These are phyloP conservation scores for Allomyces javanicus DNA, from an alignment of 192 early-diverging fungal species.

Conservation along the genomic window DNA sequence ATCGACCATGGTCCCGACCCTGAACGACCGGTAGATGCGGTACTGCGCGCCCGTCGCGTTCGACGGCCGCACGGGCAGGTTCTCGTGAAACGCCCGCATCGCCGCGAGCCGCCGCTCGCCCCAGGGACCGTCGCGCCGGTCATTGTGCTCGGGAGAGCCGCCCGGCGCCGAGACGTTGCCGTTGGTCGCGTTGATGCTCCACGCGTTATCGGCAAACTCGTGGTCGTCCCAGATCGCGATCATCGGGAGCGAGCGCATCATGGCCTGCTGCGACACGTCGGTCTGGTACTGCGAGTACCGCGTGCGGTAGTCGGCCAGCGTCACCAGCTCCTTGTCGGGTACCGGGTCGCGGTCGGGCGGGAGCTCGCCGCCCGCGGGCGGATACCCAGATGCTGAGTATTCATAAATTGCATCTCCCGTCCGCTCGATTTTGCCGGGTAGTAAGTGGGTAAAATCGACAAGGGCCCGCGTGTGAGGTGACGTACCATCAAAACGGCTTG, in stretches of 20 bases:
- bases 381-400: slow-evolving; percentile 12
- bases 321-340: slow-evolving; percentile 10
- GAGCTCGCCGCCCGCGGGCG: slow-evolving; percentile 8
- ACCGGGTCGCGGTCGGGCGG: slow-evolving; percentile 13
- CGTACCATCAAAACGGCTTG: slow-evolving; percentile 17
- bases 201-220: slow-evolving; percentile 20
- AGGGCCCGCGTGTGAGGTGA: too few relatives aligned
- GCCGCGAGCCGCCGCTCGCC: slow-evolving; percentile 8
- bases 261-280: slow-evolving; percentile 13
- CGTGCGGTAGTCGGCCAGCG: slow-evolving; percentile 15
- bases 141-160: slow-evolving; percentile 1
- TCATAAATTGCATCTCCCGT: slow-evolving; percentile 25
- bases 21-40: slow-evolving; percentile 19
- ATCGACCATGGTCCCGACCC: slow-evolving; percentile 17
- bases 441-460: too few relatives aligned
- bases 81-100: slow-evolving; percentile 22
- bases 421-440: too few relatives aligned
- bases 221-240: slow-evolving; percentile 20
- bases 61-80: slow-evolving; percentile 15
- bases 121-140: slow-evolving; percentile 5
- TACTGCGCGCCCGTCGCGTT: slow-evolving; percentile 1
- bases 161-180: slow-evolving; percentile 2
- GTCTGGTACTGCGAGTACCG: slow-evolving; percentile 21
- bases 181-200: slow-evolving; percentile 2
- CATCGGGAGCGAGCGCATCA: slow-evolving; percentile 11